Percentiles rank a stretch among this genome's conserved stretches.
Conservation (phyloP, 345 rosid species). For the thale cress (Arabidopsis thaliana) region DNA sequence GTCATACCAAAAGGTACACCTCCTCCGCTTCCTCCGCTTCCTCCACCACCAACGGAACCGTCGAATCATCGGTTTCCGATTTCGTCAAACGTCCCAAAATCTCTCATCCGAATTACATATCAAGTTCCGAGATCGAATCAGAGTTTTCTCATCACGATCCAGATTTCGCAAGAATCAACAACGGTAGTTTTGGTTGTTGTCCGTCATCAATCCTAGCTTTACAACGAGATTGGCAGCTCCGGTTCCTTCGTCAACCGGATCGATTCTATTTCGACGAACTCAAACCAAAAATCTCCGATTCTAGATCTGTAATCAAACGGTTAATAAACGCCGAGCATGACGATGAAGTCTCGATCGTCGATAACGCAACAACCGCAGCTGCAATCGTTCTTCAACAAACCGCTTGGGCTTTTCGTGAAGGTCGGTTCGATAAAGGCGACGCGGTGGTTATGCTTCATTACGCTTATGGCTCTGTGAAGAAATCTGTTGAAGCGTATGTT, state of each 20-base stretch:
- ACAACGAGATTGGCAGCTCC: conserved; percentile 71
- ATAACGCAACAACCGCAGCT: conserved; percentile 93
- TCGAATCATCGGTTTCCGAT: conserved; percentile 40
- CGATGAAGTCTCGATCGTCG: conserved; percentile 82
- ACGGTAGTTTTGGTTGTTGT: conserved; percentile 94
- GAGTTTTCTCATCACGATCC: conserved; percentile 88
- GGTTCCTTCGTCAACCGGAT: conserved; percentile 79
- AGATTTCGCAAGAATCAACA: conserved; percentile 70
- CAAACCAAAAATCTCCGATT: conserved; percentile 55
- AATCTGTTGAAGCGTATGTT: conserved; percentile 86
- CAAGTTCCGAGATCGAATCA: conserved; percentile 54
- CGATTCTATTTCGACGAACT: conserved; percentile 70
- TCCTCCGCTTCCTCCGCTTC: too few relatives aligned
- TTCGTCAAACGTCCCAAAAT: conserved; percentile 49
- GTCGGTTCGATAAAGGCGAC: conserved; percentile 68
- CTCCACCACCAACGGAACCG: neutral
- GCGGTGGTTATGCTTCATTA: conserved; percentile 86
- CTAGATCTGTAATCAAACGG: conserved; percentile 57
- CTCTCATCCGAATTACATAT: conserved; percentile 49
- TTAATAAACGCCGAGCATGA: conserved; percentile 77
- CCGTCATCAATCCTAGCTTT: conserved; percentile 69
- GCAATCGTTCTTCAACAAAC: conserved; percentile 77
- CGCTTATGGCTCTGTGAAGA: conserved; percentile 84
- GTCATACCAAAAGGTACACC: conserved; percentile 33
- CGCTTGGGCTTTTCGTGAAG: conserved; percentile 76